Base-by-base conservation (phyloP, 768 basidiomycete genomes). In the Phlegmacium glaucopus region DNA sequence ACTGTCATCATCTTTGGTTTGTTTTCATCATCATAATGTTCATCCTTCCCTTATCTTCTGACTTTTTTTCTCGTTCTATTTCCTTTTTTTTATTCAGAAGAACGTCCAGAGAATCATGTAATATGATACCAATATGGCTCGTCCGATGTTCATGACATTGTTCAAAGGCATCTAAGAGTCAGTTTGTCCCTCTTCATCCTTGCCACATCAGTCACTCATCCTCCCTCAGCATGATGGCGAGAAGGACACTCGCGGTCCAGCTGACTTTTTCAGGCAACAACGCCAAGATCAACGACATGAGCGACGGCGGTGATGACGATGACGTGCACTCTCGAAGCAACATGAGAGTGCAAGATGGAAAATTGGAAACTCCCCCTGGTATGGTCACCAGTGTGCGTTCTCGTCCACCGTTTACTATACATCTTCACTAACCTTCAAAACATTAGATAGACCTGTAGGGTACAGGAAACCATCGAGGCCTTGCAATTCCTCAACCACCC, bases 121-220 rank as follows among this genome's bases (percentile, higher is more conserved):
- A 90, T 90, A 70, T 76, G 89, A n/a, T 89, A 87, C 69, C 85
- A 90, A 61, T 91, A 90, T 58, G 83, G 85, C 62, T 90, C 87
- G 10, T 61, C 67, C 9, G 85, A 90, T 59, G 78, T 85, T 48
- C 76, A 82, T 51, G 75, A 78, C 50, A 82, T 90, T 53, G 79
- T 90, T 26, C 75, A 84, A 51, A 78, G 85, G 36, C 87, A 89
- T 63, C 52, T 84, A n/a, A 61, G 67, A 40, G n/a, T n/a, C n/a
- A n/a, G n/a, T n/a, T n/a, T n/a, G 76, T 75, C 45, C n/a, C 69
- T 65, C n/a, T 44, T 25, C 25, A 26, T 34, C 39, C 34, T 50
- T 34, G 27, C 16, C 43, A 37, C 38, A 39, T 8, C 17, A 35
- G 41, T 35, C 47, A 38, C 48, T 54, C 37, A 52, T 54, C 55